Base-by-base conservation (phyloP, 1,284 basidiomycete species). In the Paramarasmius palmivorus region DNA sequence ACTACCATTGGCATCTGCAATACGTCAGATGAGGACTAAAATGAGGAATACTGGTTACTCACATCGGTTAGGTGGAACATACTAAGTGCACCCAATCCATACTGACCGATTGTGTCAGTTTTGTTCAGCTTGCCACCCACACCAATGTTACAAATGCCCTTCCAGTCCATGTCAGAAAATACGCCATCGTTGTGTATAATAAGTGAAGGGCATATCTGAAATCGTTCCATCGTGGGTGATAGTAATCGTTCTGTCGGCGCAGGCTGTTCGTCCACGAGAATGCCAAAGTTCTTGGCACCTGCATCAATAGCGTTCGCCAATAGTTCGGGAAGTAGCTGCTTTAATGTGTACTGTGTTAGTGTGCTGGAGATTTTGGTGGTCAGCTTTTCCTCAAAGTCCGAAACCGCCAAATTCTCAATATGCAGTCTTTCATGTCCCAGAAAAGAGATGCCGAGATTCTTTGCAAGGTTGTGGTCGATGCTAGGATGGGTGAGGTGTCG, bases 31-130 rank as follows among this genome's bases (percentile, higher is more conserved):
- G 29, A 34, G 38, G 12, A 17, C 9, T 26, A 14, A 20, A 36
- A 6, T 41, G 17, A 26, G 44, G 48, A 38, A 19, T 41, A 36
- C 20, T 15, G 10, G 14, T 8, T 26, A 57, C 67, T 36, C 54
- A 78, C 78, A 63, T 81, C 78, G 1, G 74, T 73, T 45, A 80
- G 71, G 54, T 80, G 76, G 50, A 76, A 82, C 67, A 79, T 73
- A 0, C 75, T 73, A 7, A 81, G 64, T 6, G 76, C 73, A 6
- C 79, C 79, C 10, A 76, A 65, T 2, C 79, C 79, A 64, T 79
- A 82, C 36, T 74, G 73, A 2, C 79, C 79, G 48, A 81, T 79
- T 2, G 66, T 73, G 47, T 71, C 69, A 0, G 55, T 58, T 19
- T 59, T 61, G 2, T 57, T 67, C 12, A 60, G 58, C 59, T 82